Evolutionary conservation across 352 stramenopile genomes (phyloP).

Genomic region (Hyaloperonospora arabidopsidis): DNA sequence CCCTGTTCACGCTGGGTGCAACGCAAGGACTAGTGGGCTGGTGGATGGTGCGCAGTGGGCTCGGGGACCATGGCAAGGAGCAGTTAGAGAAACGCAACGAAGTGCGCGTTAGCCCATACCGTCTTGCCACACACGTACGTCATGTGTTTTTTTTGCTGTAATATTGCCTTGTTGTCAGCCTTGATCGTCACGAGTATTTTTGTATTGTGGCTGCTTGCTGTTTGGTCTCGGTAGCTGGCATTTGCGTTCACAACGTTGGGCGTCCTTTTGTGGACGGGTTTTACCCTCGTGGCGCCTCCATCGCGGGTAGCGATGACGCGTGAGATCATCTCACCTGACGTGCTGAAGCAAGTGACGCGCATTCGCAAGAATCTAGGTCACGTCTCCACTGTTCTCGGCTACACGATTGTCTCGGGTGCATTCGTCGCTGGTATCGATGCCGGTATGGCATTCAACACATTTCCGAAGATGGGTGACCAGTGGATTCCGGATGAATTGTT

Average conservation of each 20-base stretch:
- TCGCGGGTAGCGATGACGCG: slow-evolving; percentile 49
- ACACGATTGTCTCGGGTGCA: slow-evolving; percentile 83
- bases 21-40: slow-evolving; percentile 89
- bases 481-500: slow-evolving; percentile 94
- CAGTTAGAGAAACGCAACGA: slow-evolving; percentile 83
- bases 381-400: slow-evolving; percentile 57
- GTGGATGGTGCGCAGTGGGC: slow-evolving; percentile 99
- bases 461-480: slow-evolving; percentile 91
- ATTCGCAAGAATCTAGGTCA: slow-evolving; percentile 64
- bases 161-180: too few species aligned
- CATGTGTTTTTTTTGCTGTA: background rate
- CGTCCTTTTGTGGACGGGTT: slow-evolving; percentile 91
- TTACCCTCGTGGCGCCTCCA: slow-evolving; percentile 83
- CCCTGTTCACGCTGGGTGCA: slow-evolving; percentile 58
- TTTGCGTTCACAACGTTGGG: slow-evolving; percentile 96
- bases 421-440: slow-evolving; percentile 99
- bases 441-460: slow-evolving; percentile 97
- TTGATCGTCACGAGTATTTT: background rate
- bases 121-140: slow-evolving; percentile 91
- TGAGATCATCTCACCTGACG: slow-evolving; percentile 77
- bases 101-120: slow-evolving; percentile 96
- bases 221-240: slow-evolving; percentile 53
- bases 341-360: slow-evolving; percentile 49
- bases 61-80: slow-evolving; percentile 89
- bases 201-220: background rate